Evolutionary conservation across 73 alveolate genomes (phyloP).

Genomic region (Paramecium primaurelia): DNA sequence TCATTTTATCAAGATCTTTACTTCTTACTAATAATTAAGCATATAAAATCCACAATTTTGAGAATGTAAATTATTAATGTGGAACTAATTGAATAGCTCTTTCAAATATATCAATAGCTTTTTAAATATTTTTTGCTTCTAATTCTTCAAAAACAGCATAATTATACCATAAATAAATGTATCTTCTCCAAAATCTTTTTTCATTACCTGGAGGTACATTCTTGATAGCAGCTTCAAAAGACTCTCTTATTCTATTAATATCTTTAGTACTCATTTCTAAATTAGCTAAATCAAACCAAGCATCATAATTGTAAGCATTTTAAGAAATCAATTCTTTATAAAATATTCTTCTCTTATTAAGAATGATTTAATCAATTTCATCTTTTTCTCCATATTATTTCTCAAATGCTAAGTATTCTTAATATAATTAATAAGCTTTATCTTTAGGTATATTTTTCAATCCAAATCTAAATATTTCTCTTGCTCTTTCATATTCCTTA

Average conservation of each 20-base stretch:
- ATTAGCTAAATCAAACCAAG: conserved; percentile 63
- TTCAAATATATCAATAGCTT: conserved; percentile 77
- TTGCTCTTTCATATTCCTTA: conserved; percentile 96
- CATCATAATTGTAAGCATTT: conserved; percentile 57
- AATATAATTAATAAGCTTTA: conserved; percentile 78
- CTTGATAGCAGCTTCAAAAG: conserved; percentile 58
- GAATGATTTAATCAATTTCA: conserved; percentile 92
- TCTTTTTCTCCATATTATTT: conserved; percentile 96
- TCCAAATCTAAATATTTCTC: conserved; percentile 93
- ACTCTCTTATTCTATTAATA: conserved; percentile 50
- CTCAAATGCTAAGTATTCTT: conserved; percentile 92
- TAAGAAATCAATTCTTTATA: conserved; percentile 54
- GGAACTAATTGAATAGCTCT: conserved; percentile 82
- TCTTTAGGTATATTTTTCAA: conserved; percentile 82
- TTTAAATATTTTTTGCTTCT: conserved; percentile 69
- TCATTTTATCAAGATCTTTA: conserved; percentile 79
- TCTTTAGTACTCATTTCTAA: conserved; percentile 54
- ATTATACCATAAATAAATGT: conserved; percentile 84
- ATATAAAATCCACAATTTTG: conserved; percentile 90
- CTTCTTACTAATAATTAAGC: conserved; percentile 86
- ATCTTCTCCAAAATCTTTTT: conserved; percentile 54
- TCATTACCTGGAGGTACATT: conserved; percentile 57
- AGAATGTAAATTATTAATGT: conserved; percentile 84
- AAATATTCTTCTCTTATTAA: conserved; percentile 87
- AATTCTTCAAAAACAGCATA: conserved; percentile 96